Evolutionary conservation across 176 grass and related monocot species (phyloP).

Genomic region (Ampelocalamus luodianensis): DNA sequence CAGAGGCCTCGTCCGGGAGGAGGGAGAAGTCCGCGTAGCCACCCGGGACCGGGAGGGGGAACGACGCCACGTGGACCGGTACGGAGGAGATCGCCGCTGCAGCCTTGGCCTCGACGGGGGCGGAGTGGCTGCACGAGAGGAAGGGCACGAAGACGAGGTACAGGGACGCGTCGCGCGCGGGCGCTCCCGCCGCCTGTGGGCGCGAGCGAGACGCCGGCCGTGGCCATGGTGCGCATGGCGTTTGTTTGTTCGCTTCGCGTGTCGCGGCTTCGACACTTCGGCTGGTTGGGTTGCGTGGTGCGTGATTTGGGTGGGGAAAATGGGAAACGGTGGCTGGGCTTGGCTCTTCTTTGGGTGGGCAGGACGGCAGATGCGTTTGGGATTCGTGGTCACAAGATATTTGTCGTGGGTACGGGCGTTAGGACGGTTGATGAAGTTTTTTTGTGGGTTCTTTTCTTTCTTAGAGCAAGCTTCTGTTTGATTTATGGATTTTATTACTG

Average conservation of each 20-base stretch:
- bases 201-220: not conserved
- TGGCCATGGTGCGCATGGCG: not conserved
- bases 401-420: not conserved
- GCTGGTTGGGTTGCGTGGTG: not conserved
- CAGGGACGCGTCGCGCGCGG: not conserved
- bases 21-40: conserved; percentile 52
- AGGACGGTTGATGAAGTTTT: too few species aligned
- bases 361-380: not conserved
- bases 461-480: too few species aligned
- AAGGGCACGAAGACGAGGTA: conserved; percentile 54
- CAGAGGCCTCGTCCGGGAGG: conserved; percentile 28
- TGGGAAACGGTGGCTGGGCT: not conserved
- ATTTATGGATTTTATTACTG: too few species aligned
- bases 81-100: not conserved
- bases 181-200: too few species aligned
- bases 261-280: not conserved
- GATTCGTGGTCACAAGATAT: not conserved
- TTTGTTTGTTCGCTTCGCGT: not conserved
- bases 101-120: conserved; percentile 23
- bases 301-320: too few species aligned
- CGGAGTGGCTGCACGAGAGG: conserved; percentile 59
- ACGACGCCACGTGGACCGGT: conserved; percentile 11
- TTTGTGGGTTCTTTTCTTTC: too few species aligned
- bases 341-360: conserved; percentile 2
- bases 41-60: conserved; percentile 27